Conservation (phyloP, 768 basidiomycete genomes). For the Tulasnella sp. region DNA sequence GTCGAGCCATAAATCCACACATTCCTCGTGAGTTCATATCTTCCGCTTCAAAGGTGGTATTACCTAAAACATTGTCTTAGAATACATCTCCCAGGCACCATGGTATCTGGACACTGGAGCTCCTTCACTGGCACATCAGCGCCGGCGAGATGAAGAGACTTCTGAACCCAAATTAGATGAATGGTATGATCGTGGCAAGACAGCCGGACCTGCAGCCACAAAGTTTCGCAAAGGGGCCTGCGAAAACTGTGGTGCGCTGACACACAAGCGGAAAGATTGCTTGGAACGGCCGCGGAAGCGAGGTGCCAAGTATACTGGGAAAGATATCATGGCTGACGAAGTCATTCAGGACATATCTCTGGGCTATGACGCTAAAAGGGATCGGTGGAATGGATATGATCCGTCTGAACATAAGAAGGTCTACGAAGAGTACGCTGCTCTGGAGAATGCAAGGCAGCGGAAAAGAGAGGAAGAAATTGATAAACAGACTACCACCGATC, state of each 20-base stretch:
- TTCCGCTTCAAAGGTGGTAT: neutral
- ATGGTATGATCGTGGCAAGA: conserved; percentile 83
- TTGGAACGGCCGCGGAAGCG: conserved; percentile 92
- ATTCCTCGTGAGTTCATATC: conserved; percentile 70
- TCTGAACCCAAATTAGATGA: conserved; percentile 56
- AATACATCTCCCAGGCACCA: conserved; percentile 96
- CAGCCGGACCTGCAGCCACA: conserved; percentile 81
- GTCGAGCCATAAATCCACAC: conserved; percentile 93
- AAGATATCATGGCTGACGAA: conserved; percentile 85
- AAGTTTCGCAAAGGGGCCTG: conserved; percentile 97
- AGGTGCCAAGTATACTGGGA: conserved; percentile 86
- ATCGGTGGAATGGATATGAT: conserved; percentile 98
- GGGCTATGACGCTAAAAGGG: conserved; percentile 88
- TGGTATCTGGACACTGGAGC: conserved; percentile 96
- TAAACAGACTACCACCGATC: conserved; percentile 85
- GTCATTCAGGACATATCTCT: conserved; percentile 62
- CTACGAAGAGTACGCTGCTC: conserved; percentile 86
- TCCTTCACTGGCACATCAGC: conserved; percentile 89
- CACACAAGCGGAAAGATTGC: conserved; percentile 83
- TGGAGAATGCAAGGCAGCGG: conserved; percentile 83
- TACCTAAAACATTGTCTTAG: conserved; percentile 29
- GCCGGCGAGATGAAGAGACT: conserved; percentile 53
- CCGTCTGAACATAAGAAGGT: conserved; percentile 71
- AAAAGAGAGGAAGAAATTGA: conserved; percentile 94
- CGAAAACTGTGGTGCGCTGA: conserved; percentile 97